Evolutionary conservation across 371 early-diverging fungal genomes (phyloP), one percentile per base, ranked within the genome.

Genomic region (Massospora cicadina): DNA sequence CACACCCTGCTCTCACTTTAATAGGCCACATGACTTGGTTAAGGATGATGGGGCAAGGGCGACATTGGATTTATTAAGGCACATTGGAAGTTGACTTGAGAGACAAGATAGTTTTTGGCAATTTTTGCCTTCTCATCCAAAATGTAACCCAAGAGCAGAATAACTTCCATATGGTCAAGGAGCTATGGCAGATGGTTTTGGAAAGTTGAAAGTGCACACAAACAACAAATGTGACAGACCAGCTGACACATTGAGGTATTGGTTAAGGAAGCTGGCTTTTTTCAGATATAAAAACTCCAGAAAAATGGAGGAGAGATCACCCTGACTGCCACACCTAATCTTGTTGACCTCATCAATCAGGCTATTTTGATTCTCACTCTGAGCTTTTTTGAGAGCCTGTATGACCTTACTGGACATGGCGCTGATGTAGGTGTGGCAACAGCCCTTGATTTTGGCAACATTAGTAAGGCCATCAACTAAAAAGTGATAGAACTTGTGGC

Each of bases 371-470:
- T 96, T 95, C 72, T 94, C 94, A 0, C 94, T 93, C 70, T 96
- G 91, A 2, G 94, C 95, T 68, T 93, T 93, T 72, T 96, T 95
- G 58, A 98, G 74, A 0, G 98, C 97, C 74, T 96, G 97, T 33
- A 98, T 85, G 1, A 96, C 91, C 73, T 96, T 96, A 55, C 98
- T 97, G 21, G 98, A 97, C 98, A 98, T 96, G 5, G 97, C 96
- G 60, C 98, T 97, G 23, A 98, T 95, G 71, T 98, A 98, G 1
- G 98, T 98, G 63, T 97, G 80, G 29, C 98, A 84, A 74, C 95
- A 97, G 13, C 97, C 98, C 79, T 98, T 96, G 74, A 98, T 93
- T 71, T 98, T 97, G 28, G 95, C 94, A 10, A 95, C 97, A 70
- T 98, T 97, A 0, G 89, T 87, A 69, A 98, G 71, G 2, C 98